Evolutionary conservation across 176 grass and related monocot species (phyloP).

Genomic region (Rhynchospora breviuscula): DNA sequence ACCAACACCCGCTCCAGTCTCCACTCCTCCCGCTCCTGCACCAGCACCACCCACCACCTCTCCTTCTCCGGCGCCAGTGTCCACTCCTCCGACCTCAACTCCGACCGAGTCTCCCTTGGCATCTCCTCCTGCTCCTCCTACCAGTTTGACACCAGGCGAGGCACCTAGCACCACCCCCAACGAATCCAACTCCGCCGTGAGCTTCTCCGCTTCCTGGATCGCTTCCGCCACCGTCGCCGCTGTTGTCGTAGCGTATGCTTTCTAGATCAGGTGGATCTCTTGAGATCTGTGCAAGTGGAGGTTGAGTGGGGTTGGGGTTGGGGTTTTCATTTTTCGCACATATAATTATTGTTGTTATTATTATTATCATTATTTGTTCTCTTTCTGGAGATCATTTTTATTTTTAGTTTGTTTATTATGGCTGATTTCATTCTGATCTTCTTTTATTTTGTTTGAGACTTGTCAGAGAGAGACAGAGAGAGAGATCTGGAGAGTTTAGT

Average conservation of each 20-base stretch:
- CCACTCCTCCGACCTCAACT: background rate
- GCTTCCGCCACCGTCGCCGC: background rate
- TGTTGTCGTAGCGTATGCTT: background rate
- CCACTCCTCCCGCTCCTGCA: background rate
- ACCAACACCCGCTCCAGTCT: background rate
- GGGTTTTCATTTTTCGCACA: background rate
- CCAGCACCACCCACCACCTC: background rate
- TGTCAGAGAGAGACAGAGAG: slow-evolving; percentile 13
- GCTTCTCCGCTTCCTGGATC: background rate
- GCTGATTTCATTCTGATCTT: slow-evolving; percentile 26
- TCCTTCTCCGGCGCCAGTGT: background rate
- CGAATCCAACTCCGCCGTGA: background rate
- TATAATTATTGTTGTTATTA: slow-evolving; percentile 20
- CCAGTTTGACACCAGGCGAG: background rate
- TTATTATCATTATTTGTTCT: slow-evolving; percentile 25
- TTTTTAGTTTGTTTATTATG: slow-evolving; percentile 16
- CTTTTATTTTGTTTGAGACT: slow-evolving; percentile 16
- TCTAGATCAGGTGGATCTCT: slow-evolving; percentile 11
- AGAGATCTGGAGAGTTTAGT: slow-evolving; percentile 15
- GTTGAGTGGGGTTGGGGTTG: background rate
- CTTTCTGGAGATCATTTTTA: background rate
- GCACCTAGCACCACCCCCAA: background rate
- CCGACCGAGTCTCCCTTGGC: background rate
- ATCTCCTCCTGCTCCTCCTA: background rate
- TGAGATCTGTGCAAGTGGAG: slow-evolving; percentile 10